Evolutionary conservation across 768 basidiomycete genomes (phyloP).

Genomic region (Mycena rosella): DNA sequence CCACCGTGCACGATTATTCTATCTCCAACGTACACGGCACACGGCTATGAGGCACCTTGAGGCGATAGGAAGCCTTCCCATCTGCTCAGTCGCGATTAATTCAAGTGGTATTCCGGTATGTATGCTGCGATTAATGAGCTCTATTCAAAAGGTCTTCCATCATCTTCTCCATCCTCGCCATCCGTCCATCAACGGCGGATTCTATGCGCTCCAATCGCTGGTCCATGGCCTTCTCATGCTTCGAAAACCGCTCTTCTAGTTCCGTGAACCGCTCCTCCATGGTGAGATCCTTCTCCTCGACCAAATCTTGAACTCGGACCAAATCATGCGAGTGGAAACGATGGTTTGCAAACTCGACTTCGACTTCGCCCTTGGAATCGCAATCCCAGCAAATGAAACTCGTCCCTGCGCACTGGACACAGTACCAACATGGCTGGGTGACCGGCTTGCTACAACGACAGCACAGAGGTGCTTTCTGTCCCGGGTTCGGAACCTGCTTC

Average conservation of each 20-base stretch:
- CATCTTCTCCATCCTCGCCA: conserved; percentile 35
- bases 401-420: conserved; percentile 42
- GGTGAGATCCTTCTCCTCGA: conserved; percentile 29
- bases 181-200: conserved; percentile 34
- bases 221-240: conserved; percentile 19
- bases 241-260: conserved; percentile 34
- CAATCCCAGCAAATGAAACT: conserved; percentile 43
- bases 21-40: no score
- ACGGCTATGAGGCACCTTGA: no score
- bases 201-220: conserved; percentile 28
- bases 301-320: conserved; percentile 30
- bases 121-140: no score
- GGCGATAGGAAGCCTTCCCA: no score
- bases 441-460: conserved; percentile 36
- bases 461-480: conserved; percentile 34
- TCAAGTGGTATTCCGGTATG: no score
- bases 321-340: conserved; percentile 39
- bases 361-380: conserved; percentile 31
- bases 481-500: neutral
- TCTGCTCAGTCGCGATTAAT: no score
- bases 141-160: conserved; percentile 26
- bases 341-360: conserved; percentile 24
- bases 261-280: conserved; percentile 37
- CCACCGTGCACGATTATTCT: no score
- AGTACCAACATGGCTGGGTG: conserved; percentile 48